Base-by-base conservation (phyloP, 2,329 filamentous ascomycete genomes). In the Lachnellula willkommii region DNA sequence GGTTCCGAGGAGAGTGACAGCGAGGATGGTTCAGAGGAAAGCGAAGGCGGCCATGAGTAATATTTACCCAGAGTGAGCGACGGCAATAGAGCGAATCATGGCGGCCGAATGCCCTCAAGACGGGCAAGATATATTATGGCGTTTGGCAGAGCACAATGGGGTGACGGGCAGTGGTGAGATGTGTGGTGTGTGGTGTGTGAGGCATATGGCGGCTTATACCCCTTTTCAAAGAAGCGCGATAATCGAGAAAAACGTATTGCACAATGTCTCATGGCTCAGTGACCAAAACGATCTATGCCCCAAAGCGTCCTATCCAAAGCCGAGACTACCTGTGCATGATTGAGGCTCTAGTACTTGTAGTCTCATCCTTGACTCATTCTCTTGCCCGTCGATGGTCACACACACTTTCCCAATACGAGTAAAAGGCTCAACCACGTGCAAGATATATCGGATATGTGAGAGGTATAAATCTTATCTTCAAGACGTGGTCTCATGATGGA, bases 1-100 rank as follows among this genome's bases (percentile, higher is more conserved):
- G 55, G 43, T 3, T 66, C 64, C 8, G 55, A 56, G 17, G 60
- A 57, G 5, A 60, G 57, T 47, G 59, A 62, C 7, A 60, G 59
- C n/a, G 65, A 65, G 14, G 57, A 50, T 51, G 51, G 47, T 17
- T 53, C 52, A 12, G 58, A 56, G 5, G 59, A 61, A 22, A 65
- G 61, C 32, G 60, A 64, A 43, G 48, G 57, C 35, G 60, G 63
- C 32, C 56, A 58, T 52, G 53, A 59, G 20, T 60, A 49, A 50
- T 32, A 4, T n/a, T 42, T 20, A n/a, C 15, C 6, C 1, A n/a
- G 39, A 20, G 15, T n/a, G 39, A 40, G 39, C 5, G 17, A 40
- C 39, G 15, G 17, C 17, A 11, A n/a, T n/a, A 12, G 39, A 20
- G 39, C 28, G 28, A 32, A 24, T 20, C 11, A 24, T 22, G 11